These are phyloP conservation scores for Lactarius sanguifluus DNA, from an alignment of 768 basidiomycete species.

Conservation along the genomic window DNA sequence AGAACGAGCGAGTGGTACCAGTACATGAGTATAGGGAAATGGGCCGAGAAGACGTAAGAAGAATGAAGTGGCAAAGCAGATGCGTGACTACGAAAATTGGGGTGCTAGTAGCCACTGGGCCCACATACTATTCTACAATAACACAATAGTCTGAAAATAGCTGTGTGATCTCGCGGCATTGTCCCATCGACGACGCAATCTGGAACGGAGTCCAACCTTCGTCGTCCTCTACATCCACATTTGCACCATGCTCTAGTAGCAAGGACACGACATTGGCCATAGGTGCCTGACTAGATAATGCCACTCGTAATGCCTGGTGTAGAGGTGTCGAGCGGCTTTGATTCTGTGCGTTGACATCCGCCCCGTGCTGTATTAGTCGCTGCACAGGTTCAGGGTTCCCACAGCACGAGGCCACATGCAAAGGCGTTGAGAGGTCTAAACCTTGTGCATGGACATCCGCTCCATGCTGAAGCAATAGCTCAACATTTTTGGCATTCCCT, in stretches of 20 bases:
- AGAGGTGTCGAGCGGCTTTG: background rate
- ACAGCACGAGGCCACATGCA: background rate
- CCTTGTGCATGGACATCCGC: background rate
- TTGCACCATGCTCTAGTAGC: background rate
- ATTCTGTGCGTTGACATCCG: background rate
- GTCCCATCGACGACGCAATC: background rate
- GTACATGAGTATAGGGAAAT: no score
- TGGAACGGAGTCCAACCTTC: background rate
- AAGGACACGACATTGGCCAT: background rate
- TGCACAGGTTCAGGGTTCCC: background rate
- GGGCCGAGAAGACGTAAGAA: no score
- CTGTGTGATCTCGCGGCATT: background rate
- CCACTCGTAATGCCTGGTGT: background rate
- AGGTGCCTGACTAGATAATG: background rate
- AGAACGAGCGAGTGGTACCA: no score
- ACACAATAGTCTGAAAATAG: no score
- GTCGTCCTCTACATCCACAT: background rate
- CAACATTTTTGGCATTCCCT: no score
- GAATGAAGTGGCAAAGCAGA: no score
- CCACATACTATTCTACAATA: no score
- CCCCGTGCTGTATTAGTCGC: background rate
- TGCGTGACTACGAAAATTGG: no score
- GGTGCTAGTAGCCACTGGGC: no score
- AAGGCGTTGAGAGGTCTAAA: background rate
- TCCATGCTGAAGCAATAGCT: background rate